Conservation (phyloP, 148 eudicot species). For the Agrostemma githago region DNA sequence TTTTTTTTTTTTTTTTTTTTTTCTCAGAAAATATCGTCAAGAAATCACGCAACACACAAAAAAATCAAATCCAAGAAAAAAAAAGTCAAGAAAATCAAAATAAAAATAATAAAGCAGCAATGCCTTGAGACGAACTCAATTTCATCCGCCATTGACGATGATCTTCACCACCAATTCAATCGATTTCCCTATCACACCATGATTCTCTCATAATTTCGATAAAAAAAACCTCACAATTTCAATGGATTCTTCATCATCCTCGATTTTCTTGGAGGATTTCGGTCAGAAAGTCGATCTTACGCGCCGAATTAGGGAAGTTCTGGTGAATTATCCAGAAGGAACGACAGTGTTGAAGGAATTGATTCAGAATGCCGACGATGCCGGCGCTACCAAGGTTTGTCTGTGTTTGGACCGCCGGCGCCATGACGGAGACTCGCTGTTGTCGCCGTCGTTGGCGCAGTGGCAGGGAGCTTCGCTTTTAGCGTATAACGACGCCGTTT, state of each 20-base stretch:
- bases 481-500: constrained; percentile 81
- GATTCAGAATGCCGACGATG: constrained; percentile 97
- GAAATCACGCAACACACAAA: neutral
- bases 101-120: neutral
- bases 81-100: neutral
- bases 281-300: constrained; percentile 97
- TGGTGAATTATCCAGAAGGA: constrained; percentile 85
- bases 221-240: neutral
- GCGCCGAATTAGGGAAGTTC: constrained; percentile 83
- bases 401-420: constrained; percentile 78
- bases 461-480: constrained; percentile 90
- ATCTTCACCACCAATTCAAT: neutral
- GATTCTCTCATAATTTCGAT: constrained; percentile 4
- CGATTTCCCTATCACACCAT: neutral
- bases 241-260: constrained; percentile 19
- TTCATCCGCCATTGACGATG: neutral
- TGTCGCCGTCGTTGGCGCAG: constrained; percentile 54
- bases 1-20: too few species aligned
- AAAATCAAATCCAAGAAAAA: too few species aligned
- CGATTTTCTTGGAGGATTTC: constrained; percentile 68
- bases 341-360: constrained; percentile 87
- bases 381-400: constrained; percentile 76
- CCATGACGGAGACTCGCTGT: constrained; percentile 49
- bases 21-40: too few species aligned
- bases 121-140: neutral